Percentiles rank a stretch among this genome's conserved stretches.
These are phyloP conservation scores for Colletotrichum paranaense DNA, from an alignment of 2,329 filamentous ascomycete genomes.

Conservation along the genomic window DNA sequence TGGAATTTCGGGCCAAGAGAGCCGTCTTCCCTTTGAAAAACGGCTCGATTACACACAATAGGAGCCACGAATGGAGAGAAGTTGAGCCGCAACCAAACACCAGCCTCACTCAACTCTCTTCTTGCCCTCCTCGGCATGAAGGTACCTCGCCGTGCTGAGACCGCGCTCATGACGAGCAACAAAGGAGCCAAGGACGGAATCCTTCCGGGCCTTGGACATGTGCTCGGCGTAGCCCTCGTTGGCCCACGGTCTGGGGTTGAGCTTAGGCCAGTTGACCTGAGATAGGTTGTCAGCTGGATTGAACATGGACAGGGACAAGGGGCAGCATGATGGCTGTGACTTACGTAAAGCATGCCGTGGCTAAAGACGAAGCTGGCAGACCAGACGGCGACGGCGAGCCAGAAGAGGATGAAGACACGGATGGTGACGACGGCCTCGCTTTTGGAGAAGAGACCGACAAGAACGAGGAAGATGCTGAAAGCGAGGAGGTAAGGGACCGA, in stretches of 20 bases:
- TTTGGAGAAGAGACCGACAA: constrained; percentile 79
- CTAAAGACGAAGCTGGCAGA: constrained; percentile 80
- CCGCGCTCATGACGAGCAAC: constrained; percentile 83
- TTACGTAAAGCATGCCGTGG: constrained; percentile 94
- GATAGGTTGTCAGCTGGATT: constrained; percentile 36
- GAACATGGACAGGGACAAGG: constrained; percentile 31
- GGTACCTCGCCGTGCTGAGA: constrained; percentile 82
- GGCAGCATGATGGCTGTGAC: constrained; percentile 49
- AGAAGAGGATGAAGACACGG: constrained; percentile 84
- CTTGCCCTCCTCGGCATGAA: constrained; percentile 95
- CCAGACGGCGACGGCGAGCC: constrained; percentile 77
- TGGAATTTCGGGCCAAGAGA: neutral
- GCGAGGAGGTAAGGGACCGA: constrained; percentile 92
- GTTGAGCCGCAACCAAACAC: neutral
- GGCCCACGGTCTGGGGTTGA: constrained; percentile 89
- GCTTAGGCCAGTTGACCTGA: constrained; percentile 97
- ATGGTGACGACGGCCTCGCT: constrained; percentile 82
- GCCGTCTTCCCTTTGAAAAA: neutral
- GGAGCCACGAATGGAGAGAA: neutral
- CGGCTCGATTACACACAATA: constrained; percentile 4
- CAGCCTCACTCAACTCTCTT: constrained; percentile 86
- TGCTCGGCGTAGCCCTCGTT: constrained; percentile 91
- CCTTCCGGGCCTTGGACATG: constrained; percentile 83
- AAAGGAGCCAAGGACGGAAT: constrained; percentile 82
- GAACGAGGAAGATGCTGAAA: constrained; percentile 85